Evolutionary conservation across 1,284 basidiomycete species (phyloP), one percentile per base, ranked within the genome.

Genomic region (Ustilago cynodontis): DNA sequence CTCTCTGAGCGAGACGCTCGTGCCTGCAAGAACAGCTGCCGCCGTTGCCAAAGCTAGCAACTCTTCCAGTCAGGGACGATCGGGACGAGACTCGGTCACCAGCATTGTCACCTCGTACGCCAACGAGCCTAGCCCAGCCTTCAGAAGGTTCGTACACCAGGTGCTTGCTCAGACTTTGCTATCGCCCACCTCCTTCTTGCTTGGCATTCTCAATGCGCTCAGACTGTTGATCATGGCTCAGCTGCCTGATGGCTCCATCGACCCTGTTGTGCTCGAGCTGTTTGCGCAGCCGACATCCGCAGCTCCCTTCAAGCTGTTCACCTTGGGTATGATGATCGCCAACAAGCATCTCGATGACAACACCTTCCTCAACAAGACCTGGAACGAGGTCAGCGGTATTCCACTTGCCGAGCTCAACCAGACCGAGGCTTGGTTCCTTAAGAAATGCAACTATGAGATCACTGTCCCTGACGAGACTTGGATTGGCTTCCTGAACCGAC

Each of bases 331-430:
- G 67, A 85, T 85, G 84, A 81, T 85, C n/a, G 81, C 83, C 57
- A 85, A 85, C 75, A 85, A 85, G 73, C 82, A 84, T 53, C 54
- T 85, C n/a, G 84, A 85, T 53, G 84, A 85, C 70, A 84, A 85
- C 70, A 85, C 84, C 2, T 85, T 85, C 68, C 71, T 83, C 59
- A 85, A 85, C 76, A 84, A 83, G 73, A 85, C 84, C 5, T 85
- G 84, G 84, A 78, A 81, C 61, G 84, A 85, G 54, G 83, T 85
- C n/a, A 85, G 83, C 0, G 83, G 84, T 9, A 85, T 85, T 20
- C 82, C 84, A 20, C 65, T 85, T 0, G 52, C 63, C 26, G 84
- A 85, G 64, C 79, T 85, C 54, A 85, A 84, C 67, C 72, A 73
- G 53, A 80, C 82, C 63, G 84, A 85, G 73, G 69, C 78, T n/a